Conservation (phyloP, 1,139 yeast species). For the Kazachstania sp. region DNA sequence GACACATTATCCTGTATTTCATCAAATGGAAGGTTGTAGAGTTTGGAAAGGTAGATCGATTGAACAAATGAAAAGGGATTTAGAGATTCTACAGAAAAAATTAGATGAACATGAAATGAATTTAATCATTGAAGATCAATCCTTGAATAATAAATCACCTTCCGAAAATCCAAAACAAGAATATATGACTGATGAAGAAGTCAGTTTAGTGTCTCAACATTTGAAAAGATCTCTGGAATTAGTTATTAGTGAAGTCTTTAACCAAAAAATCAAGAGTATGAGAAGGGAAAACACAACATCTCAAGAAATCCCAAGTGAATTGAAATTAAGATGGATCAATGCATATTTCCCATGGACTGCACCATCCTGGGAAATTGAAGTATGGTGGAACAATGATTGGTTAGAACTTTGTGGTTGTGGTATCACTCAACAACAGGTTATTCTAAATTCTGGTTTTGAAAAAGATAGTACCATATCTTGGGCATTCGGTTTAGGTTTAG, state of each 20-base stretch:
- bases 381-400: constrained; percentile 99
- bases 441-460: constrained; percentile 60
- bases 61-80: constrained; percentile 26
- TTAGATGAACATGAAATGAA: constrained; percentile 41
- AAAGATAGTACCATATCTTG: constrained; percentile 63
- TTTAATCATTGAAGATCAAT: constrained; percentile 65
- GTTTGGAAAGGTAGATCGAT: constrained; percentile 54
- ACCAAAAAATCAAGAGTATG: constrained; percentile 54
- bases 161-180: constrained; percentile 69
- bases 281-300: constrained; percentile 37
- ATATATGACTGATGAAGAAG: constrained; percentile 62
- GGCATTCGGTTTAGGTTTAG: constrained; percentile 98
- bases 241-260: constrained; percentile 75
- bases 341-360: constrained; percentile 98
- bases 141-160: constrained; percentile 7
- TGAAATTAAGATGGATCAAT: constrained; percentile 89
- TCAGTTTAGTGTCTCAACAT: constrained; percentile 62
- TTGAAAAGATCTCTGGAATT: constrained; percentile 79
- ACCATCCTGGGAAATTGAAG: constrained; percentile 97
- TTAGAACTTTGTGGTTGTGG: constrained; percentile 97
- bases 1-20: constrained; percentile 95
- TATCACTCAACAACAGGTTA: constrained; percentile 69
- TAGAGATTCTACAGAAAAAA: constrained; percentile 25
- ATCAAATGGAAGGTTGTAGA: constrained; percentile 96
- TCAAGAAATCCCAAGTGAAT: constrained; percentile 42